These are phyloP conservation scores for Rossbeevera mucosa DNA, from an alignment of 768 basidiomycete genomes.

Conservation along the genomic window DNA sequence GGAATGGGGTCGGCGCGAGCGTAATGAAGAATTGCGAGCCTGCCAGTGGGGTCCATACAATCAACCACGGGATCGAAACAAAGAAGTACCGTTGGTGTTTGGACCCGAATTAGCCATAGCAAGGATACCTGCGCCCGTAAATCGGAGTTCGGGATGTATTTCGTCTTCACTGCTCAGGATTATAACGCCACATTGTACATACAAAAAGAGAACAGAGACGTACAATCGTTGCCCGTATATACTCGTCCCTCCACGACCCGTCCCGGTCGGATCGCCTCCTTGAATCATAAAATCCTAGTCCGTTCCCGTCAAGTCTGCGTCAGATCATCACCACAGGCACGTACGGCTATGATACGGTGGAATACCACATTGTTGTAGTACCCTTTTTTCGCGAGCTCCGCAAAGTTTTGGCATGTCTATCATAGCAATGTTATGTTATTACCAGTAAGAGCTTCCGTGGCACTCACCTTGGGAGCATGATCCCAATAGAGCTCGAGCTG, in stretches of 20 bases:
- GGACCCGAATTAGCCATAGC: background rate
- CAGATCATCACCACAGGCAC: background rate
- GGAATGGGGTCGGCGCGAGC: conserved; percentile 73
- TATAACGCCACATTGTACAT: no score
- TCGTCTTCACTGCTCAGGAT: background rate
- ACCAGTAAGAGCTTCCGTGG: no score
- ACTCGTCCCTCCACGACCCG: background rate
- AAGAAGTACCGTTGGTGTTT: conserved; percentile 56
- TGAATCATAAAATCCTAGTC: background rate
- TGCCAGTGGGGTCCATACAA: conserved; percentile 28
- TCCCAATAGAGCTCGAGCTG: background rate
- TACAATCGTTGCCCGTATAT: background rate
- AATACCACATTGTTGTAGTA: background rate
- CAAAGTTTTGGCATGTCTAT: background rate
- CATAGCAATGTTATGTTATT: no score
- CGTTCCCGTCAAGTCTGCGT: no score
- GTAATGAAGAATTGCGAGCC: conserved; percentile 96
- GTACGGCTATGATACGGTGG: background rate
- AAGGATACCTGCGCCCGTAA: background rate
- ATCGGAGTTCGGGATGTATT: background rate
- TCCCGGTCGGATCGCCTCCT: background rate
- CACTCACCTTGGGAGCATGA: background rate
- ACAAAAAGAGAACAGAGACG: no score
- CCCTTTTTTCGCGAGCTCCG: background rate
- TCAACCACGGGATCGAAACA: background rate